Evolutionary conservation across 1,139 yeast species (phyloP), one percentile per base, ranked within the genome.

Genomic region (Saccharomyces hybrid): DNA sequence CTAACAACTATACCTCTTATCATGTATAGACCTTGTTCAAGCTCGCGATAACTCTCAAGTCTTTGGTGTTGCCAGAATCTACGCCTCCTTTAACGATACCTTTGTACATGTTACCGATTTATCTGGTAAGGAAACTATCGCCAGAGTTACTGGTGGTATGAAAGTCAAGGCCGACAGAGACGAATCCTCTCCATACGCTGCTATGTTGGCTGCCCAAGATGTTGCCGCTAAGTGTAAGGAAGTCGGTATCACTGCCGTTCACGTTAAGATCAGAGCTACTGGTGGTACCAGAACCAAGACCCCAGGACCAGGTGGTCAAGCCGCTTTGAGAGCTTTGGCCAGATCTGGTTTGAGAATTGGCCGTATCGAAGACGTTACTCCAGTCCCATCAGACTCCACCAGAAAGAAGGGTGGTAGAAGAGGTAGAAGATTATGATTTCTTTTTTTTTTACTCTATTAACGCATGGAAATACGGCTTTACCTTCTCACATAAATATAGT

Each of bases 381-480:
- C 99, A 78, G 93, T 93, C 74, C 99, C 99, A 78, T 93, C 99
- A 70, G 99, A 93, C 81, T 91, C 98, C 74, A 95, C 99, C 79
- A 95, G 99, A 87, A 88, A 96, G 88, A 93, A 93, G 95, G 99
- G 99, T 88, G 99, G 99, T 88, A 95, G 99, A 86, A 91, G 99
- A 86, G 99, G 99, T 91, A 93, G 99, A 86, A 90, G 99, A 88
- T 88, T 91, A 82, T 91, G 84, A 84, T 73, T 73, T 64, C 25
- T 47, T 41, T 47, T 28, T 28, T 52, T 34, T 25, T 13, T 16
- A n/a, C 13, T 38, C 13, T 38, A 19, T 38, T 8, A 11, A 38
- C 25, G 26, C 44, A 19, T 38, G 25, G n/a, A 38, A 11, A 11
- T 26, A 38, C 19, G 14, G 19, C n/a, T 38, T 11, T 11, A 13